These are phyloP conservation scores for Epichloe coenophiala DNA, from an alignment of 2,329 filamentous ascomycete genomes.

Conservation along the genomic window DNA sequence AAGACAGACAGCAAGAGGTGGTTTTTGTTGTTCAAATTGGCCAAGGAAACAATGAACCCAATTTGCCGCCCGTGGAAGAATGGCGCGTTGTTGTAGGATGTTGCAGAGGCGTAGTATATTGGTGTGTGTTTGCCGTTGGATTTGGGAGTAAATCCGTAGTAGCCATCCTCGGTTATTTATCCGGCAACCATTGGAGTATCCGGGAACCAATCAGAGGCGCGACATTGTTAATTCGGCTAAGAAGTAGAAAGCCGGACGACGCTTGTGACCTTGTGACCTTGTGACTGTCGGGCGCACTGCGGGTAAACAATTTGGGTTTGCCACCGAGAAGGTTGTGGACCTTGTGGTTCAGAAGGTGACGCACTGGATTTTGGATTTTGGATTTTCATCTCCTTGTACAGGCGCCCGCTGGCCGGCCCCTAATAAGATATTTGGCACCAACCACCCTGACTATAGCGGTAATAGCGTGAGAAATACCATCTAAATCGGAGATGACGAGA, in stretches of 20 bases:
- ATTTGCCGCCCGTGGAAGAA: not conserved
- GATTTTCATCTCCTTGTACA: too few species aligned
- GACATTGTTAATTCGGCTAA: slow-evolving; percentile 19
- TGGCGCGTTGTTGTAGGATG: slow-evolving; percentile 1
- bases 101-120: not conserved
- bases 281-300: not conserved
- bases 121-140: slow-evolving; percentile 3
- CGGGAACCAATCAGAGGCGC: slow-evolving; percentile 7
- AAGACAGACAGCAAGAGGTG: not conserved
- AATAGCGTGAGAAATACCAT: not conserved
- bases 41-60: not conserved
- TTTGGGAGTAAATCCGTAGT: not conserved
- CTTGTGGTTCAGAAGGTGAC: not conserved
- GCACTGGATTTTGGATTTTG: not conserved
- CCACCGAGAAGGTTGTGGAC: not conserved
- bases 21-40: not conserved
- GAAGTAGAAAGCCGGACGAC: slow-evolving; percentile 14
- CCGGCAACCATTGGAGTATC: slow-evolving; percentile 1
- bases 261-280: slow-evolving; percentile 1
- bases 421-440: too few species aligned
- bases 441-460: too few species aligned
- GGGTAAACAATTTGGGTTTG: slow-evolving; percentile 1
- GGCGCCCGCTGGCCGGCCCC: too few species aligned
- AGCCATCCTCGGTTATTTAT: slow-evolving; percentile 10
- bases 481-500: not conserved